Conservation (phyloP, 1,139 yeast species). For the Citeromyces hawaiiensis region DNA sequence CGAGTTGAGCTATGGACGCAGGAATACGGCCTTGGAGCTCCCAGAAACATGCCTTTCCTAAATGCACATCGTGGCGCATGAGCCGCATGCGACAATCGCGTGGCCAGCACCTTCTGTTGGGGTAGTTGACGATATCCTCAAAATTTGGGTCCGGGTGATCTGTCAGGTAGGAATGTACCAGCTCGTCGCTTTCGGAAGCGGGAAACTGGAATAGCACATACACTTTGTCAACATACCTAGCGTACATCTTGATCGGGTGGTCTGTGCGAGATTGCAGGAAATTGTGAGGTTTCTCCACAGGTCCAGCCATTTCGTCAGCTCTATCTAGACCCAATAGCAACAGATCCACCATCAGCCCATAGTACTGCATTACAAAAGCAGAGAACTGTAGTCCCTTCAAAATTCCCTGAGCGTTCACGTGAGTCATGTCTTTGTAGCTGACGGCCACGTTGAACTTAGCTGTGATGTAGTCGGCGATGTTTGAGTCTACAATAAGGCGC, state of each 20-base stretch:
- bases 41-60: constrained; percentile 91
- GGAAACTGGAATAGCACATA: constrained; percentile 70
- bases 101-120: constrained; percentile 92
- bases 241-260: constrained; percentile 77
- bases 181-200: constrained; percentile 59
- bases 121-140: constrained; percentile 78
- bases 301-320: constrained; percentile 81
- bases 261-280: constrained; percentile 53
- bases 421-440: constrained; percentile 90
- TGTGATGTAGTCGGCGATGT: constrained; percentile 89
- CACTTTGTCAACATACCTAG: constrained; percentile 73
- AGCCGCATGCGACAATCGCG: constrained; percentile 82
- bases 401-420: constrained; percentile 79
- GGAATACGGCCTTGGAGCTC: constrained; percentile 78
- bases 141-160: constrained; percentile 91
- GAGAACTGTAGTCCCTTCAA: constrained; percentile 84
- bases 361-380: constrained; percentile 80
- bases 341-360: constrained; percentile 76
- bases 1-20: constrained; percentile 50
- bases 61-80: constrained; percentile 81
- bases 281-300: constrained; percentile 56
- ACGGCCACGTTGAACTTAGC: constrained; percentile 78
- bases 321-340: constrained; percentile 75
- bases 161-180: constrained; percentile 61
- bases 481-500: constrained; percentile 75